Base-by-base conservation (phyloP, 2,329 filamentous ascomycete species). In the Blumeriella jaapii region DNA sequence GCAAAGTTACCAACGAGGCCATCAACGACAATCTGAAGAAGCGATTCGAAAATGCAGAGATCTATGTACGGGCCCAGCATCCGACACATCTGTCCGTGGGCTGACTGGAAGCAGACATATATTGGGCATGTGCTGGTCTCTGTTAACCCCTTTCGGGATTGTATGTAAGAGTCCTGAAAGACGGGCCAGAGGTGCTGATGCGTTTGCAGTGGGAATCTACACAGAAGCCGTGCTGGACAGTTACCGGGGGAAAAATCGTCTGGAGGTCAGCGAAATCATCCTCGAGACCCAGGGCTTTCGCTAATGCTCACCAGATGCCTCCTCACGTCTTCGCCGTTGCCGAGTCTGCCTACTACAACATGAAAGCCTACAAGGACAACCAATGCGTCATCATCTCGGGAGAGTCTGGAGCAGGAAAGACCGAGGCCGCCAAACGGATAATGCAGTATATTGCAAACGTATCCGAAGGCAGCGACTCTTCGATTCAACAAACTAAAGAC, bases 401-500 rank as follows among this genome's bases (percentile, higher is more conserved):
- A 57, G 91, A 98, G 63, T 96, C 91, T 2, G 91, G 91, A 57
- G 91, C 91, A 20, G 91, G 91, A 59, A 98, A 98, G 69, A 98
- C 91, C 10, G 91, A 98, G 62, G 91, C 91, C 4, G 91, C 91
- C 41, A 96, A 98, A 71, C 81, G 89, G 52, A 82, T 98, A 54
- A 98, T 98, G 89, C 91, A 98, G 63, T 98, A 98, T 63, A 96
- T 98, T 59, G 91, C 91, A 48, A 96, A 80, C 58, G 89, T 96
- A 6, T 96, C 91, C 1, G 87, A 86, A 26, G 85, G 86, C 45
- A 71, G 59, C 46, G 54, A 57, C 38, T 53, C 54, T 24, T 85
- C 87, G 34, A 95, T 96, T 56, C 81, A 96, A 61, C 75, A 94
- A 61, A 93, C 91, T 59, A 98, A 96, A 68, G 87, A 98, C 62